Percentiles rank a stretch among this genome's conserved stretches.
Evolutionary conservation across 1,139 yeast species (phyloP).

Genomic region (Geotrichum carabidarum): DNA sequence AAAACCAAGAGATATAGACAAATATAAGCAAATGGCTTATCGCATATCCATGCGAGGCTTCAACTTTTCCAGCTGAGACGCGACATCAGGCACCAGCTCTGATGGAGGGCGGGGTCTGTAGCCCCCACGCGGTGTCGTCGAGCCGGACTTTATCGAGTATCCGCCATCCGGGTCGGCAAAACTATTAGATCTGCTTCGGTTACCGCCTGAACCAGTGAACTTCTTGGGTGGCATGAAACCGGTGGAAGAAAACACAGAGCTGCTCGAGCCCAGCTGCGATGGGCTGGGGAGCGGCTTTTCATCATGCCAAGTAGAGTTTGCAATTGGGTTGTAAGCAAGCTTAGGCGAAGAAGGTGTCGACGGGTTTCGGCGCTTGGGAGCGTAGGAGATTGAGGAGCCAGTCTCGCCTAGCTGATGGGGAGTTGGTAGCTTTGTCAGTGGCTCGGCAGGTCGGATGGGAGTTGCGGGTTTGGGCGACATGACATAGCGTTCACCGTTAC

Average conservation of each 20-base stretch:
- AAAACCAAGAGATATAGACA: neutral
- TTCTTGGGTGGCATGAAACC: constrained; percentile 36
- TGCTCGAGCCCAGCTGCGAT: constrained; percentile 31
- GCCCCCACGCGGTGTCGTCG: constrained; percentile 1
- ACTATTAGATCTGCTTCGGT: constrained; percentile 7
- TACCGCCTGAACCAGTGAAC: constrained; percentile 20
- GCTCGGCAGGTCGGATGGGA: neutral
- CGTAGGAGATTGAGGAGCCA: constrained; percentile 31
- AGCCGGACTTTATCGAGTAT: neutral
- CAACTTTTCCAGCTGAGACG: constrained; percentile 27
- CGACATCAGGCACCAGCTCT: constrained; percentile 30
- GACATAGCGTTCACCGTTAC: too few species aligned
- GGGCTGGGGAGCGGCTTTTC: constrained; percentile 33
- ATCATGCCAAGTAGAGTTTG: neutral
- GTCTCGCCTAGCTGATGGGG: constrained; percentile 34
- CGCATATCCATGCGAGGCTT: constrained; percentile 32
- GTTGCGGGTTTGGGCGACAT: neutral
- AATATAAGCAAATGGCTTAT: neutral
- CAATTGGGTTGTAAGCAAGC: constrained; percentile 24
- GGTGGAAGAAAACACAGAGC: constrained; percentile 29
- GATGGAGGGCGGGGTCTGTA: constrained; percentile 16
- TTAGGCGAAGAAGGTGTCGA: constrained; percentile 4
- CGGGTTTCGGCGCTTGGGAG: constrained; percentile 29
- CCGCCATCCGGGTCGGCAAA: neutral
- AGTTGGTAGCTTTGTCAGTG: constrained; percentile 27